These are phyloP conservation scores for Cryptosporidium tyzzeri DNA, from an alignment of 169 alveolate species.

Conservation along the genomic window DNA sequence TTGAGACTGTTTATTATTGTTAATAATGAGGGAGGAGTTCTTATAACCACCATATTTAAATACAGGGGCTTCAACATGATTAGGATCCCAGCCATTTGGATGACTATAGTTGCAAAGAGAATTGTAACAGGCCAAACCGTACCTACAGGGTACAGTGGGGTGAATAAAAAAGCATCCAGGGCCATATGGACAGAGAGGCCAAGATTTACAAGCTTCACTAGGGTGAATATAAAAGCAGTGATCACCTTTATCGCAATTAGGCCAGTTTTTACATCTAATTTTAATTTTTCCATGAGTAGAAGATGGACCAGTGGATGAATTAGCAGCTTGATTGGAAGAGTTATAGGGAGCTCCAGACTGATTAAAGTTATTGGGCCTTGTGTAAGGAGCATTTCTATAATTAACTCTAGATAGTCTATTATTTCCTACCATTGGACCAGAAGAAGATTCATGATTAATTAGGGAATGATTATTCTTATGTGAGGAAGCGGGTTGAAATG, in stretches of 20 bases:
- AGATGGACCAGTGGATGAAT: neutral
- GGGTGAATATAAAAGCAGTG: conserved; percentile 74
- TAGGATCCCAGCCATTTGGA: conserved; percentile 74
- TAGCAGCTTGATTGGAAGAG: conserved; percentile 18
- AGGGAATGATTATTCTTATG: neutral
- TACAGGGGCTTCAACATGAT: conserved; percentile 61
- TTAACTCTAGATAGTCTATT: conserved; percentile 9
- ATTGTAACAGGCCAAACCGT: conserved; percentile 60
- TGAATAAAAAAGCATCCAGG: conserved; percentile 76
- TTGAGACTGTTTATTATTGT: conserved; percentile 4
- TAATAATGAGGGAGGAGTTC: conserved; percentile 62
- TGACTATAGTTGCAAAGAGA: conserved; percentile 53
- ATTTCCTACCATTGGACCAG: conserved; percentile 24
- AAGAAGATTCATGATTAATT: conserved; percentile 22
- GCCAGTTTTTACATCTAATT: conserved; percentile 71
- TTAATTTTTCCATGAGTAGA: conserved; percentile 53
- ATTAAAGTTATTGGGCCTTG: conserved; percentile 20
- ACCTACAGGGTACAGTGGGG: conserved; percentile 73
- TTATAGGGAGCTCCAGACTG: conserved; percentile 6
- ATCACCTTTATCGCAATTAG: conserved; percentile 70
- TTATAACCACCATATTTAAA: conserved; percentile 73
- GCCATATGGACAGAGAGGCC: conserved; percentile 74
- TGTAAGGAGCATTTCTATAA: conserved; percentile 70
- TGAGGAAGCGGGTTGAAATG: neutral
- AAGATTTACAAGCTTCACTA: conserved; percentile 62